Evolutionary conservation across 1,139 yeast species (phyloP).

Genomic region (Geotrichum citri-aurantii): DNA sequence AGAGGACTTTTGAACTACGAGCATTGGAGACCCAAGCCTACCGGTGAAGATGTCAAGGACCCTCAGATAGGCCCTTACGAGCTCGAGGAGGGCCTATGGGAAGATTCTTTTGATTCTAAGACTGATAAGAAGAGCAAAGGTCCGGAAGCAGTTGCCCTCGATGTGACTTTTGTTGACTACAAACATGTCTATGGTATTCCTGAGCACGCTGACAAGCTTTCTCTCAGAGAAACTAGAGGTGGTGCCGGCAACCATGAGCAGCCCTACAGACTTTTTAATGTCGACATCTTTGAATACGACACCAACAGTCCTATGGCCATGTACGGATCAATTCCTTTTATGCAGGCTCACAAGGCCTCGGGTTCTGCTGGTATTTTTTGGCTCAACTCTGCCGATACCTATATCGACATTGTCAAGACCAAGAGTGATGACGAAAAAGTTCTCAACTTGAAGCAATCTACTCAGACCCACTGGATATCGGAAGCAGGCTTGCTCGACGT

Average conservation of each 20-base stretch:
- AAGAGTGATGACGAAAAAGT: conserved; percentile 20
- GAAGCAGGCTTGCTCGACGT: conserved; percentile 83
- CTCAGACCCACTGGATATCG: conserved; percentile 81
- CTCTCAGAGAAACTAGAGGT: conserved; percentile 60
- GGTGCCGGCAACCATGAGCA: conserved; percentile 40
- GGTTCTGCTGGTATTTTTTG: conserved; percentile 76
- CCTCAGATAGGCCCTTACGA: conserved; percentile 25
- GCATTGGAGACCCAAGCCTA: conserved; percentile 53
- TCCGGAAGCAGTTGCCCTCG: conserved; percentile 84
- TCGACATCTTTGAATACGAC: conserved; percentile 92
- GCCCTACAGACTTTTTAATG: conserved; percentile 85
- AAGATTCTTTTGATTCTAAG: conserved; percentile 43
- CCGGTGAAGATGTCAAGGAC: conserved; percentile 22
- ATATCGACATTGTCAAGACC: conserved; percentile 59
- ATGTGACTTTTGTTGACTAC: conserved; percentile 58
- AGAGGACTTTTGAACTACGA: conserved; percentile 68
- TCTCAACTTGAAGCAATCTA: conserved; percentile 17
- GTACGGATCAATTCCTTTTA: conserved; percentile 91
- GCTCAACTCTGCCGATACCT: conserved; percentile 92
- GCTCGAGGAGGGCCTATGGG: conserved; percentile 34
- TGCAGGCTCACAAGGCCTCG: conserved; percentile 60
- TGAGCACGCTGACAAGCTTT: conserved; percentile 82
- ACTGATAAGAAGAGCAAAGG: conserved; percentile 68
- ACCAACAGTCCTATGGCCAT: conserved; percentile 75
- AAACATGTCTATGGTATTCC: conserved; percentile 83